Evolutionary conservation across 768 basidiomycete species (phyloP).

Genomic region (Lactifluus hygrophoroides): DNA sequence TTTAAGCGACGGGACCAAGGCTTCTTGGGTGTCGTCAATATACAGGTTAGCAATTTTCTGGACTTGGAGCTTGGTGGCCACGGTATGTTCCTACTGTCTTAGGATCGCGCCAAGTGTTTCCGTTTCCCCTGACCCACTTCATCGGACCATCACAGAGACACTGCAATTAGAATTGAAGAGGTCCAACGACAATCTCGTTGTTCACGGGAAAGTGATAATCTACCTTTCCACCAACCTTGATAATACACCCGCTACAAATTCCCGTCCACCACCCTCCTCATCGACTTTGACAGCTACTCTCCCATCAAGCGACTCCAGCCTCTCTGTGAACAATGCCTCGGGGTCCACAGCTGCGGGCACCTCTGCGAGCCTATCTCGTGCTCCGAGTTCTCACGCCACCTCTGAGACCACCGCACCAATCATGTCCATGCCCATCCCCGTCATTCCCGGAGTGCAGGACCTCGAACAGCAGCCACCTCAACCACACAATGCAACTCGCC

Average conservation of each 20-base stretch:
- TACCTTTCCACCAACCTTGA: constrained; percentile 89
- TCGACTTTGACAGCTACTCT: constrained; percentile 48
- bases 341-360: constrained; percentile 29
- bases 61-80: constrained; percentile 91
- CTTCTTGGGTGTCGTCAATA: constrained; percentile 95
- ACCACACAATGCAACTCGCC: constrained; percentile 27
- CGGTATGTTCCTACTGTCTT: constrained; percentile 45
- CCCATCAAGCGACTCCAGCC: constrained; percentile 48
- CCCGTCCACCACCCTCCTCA: constrained; percentile 60
- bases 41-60: constrained; percentile 81
- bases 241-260: constrained; percentile 73
- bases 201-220: constrained; percentile 95
- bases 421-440: constrained; percentile 27
- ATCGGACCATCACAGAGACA: constrained; percentile 50
- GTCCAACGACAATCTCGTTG: constrained; percentile 97
- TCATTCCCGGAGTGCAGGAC: constrained; percentile 26
- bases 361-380: constrained; percentile 46
- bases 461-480: constrained; percentile 23
- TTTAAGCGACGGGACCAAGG: constrained; percentile 98
- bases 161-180: constrained; percentile 94
- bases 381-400: constrained; percentile 57
- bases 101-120: not conserved
- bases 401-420: constrained; percentile 31
- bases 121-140: not conserved
- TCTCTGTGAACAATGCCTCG: constrained; percentile 42